Conservation (phyloP, 2,329 filamentous ascomycete genomes). For the Fusarium coffeatum region DNA sequence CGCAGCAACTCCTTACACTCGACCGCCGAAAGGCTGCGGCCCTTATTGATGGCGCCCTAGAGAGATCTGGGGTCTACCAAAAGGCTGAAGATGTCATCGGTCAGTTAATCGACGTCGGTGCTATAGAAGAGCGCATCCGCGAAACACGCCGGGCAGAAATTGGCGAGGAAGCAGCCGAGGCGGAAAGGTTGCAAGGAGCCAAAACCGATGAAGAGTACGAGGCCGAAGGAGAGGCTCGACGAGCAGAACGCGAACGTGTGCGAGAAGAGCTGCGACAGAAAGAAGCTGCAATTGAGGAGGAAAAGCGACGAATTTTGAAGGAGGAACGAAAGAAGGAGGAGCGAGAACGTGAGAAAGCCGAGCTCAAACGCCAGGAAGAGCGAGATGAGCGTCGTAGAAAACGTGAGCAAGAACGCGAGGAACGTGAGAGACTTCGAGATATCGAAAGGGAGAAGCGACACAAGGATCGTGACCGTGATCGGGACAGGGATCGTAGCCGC, state of each 20-base stretch:
- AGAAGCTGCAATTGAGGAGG: slow-evolving; percentile 70
- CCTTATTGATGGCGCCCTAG: slow-evolving; percentile 81
- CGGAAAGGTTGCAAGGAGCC: slow-evolving; percentile 72
- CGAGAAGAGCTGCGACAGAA: slow-evolving; percentile 70
- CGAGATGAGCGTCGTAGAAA: slow-evolving; percentile 62
- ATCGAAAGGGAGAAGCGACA: slow-evolving; percentile 55
- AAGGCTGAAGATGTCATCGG: slow-evolving; percentile 75
- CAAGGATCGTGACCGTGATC: slow-evolving; percentile 54
- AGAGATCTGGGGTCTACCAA: slow-evolving; percentile 80
- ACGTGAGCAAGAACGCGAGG: slow-evolving; percentile 66
- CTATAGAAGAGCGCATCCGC: slow-evolving; percentile 77
- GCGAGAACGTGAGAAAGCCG: slow-evolving; percentile 61
- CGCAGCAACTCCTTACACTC: slow-evolving; percentile 75
- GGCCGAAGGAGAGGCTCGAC: slow-evolving; percentile 70
- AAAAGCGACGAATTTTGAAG: slow-evolving; percentile 68
- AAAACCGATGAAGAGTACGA: slow-evolving; percentile 82
- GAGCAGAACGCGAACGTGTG: slow-evolving; percentile 69
- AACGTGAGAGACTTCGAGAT: slow-evolving; percentile 62
- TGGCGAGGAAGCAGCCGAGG: slow-evolving; percentile 74
- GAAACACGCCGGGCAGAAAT: slow-evolving; percentile 75
- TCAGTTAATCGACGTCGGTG: slow-evolving; percentile 72
- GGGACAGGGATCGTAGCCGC: slow-evolving; percentile 51
- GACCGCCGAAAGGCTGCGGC: slow-evolving; percentile 79
- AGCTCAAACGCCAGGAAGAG: slow-evolving; percentile 62
- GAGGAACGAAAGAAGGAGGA: slow-evolving; percentile 66